phyloP scores from a whole-genome alignment of 176 grass and related monocot genomes.

The Canna indica region DNA sequence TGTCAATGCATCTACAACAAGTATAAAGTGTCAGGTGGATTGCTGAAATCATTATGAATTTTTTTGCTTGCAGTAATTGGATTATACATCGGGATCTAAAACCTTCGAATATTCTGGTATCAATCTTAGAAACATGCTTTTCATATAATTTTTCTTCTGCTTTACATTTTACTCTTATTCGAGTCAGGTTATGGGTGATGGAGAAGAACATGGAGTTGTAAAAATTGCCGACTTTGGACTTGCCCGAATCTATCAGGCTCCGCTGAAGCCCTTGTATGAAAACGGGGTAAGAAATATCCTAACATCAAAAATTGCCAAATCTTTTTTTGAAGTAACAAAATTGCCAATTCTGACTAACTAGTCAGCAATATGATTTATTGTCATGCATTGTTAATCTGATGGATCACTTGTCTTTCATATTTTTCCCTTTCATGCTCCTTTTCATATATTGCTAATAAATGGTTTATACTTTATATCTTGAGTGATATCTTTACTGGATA shows the following conservation, averaged over 20 bases:
- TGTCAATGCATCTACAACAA: neutral
- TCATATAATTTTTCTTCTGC: constrained; percentile 2
- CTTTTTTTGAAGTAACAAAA: neutral
- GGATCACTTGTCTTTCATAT: neutral
- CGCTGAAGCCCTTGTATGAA: constrained; percentile 87
- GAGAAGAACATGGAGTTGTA: constrained; percentile 91
- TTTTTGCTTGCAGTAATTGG: constrained; percentile 65
- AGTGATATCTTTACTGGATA: too few relatives aligned
- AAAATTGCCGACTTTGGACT: constrained; percentile 99
- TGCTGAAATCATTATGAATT: neutral
- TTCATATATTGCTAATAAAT: too few relatives aligned
- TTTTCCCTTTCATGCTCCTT: neutral
- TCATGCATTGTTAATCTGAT: neutral
- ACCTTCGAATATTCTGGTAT: constrained; percentile 98
- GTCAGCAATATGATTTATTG: neutral
- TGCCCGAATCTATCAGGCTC: constrained; percentile 99
- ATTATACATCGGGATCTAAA: constrained; percentile 97
- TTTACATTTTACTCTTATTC: constrained; percentile 5
- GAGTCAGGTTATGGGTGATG: constrained; percentile 90
- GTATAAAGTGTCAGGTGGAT: neutral
- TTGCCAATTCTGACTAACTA: neutral
- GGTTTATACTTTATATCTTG: too few relatives aligned
- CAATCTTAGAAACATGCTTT: neutral
- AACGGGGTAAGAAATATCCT: constrained; percentile 50
- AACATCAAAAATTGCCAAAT: neutral